Percentiles rank a stretch among this genome's conserved stretches.
phyloP scores from a whole-genome alignment of 257 asterid genomes.

The Scutellaria baicalensis region DNA sequence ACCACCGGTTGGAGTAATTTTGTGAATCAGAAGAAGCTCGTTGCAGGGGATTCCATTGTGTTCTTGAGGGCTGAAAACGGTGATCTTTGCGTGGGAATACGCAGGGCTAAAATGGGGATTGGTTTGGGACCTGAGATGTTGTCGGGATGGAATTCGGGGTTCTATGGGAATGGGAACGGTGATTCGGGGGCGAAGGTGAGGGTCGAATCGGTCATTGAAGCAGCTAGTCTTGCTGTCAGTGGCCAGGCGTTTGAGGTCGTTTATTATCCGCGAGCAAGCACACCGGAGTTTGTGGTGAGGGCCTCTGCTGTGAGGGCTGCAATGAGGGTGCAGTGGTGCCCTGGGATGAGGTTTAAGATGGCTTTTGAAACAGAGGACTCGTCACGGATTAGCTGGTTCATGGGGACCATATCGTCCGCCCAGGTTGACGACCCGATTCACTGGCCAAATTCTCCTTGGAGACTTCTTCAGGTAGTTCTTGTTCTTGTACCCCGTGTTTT shows the following conservation, averaged over 20 bases:
- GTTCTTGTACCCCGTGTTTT: neutral
- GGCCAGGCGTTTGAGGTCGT: conserved; percentile 59
- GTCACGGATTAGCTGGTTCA: conserved; percentile 59
- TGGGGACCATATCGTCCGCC: conserved; percentile 60
- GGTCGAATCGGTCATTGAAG: conserved; percentile 48
- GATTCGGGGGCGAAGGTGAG: conserved; percentile 22
- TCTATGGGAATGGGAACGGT: neutral
- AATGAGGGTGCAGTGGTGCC: conserved; percentile 55
- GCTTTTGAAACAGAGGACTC: conserved; percentile 75
- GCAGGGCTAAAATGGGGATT: conserved; percentile 53
- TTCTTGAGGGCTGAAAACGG: conserved; percentile 59
- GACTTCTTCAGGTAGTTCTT: conserved; percentile 56
- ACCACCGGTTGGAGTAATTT: conserved; percentile 78
- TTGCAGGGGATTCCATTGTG: conserved; percentile 70
- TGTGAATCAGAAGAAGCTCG: conserved; percentile 66
- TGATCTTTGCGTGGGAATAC: conserved; percentile 35
- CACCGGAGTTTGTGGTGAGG: conserved; percentile 72
- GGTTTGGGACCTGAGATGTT: conserved; percentile 36
- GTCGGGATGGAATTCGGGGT: conserved; percentile 12
- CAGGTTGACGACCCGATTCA: conserved; percentile 48
- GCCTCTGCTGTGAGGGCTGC: conserved; percentile 51
- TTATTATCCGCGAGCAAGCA: conserved; percentile 59
- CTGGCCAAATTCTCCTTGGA: conserved; percentile 86
- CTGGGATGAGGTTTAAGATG: conserved; percentile 80
- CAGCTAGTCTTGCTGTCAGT: conserved; percentile 38